Evolutionary conservation across 768 basidiomycete genomes (phyloP), one percentile per base, ranked within the genome.

Genomic region (Phylloporus sp.): DNA sequence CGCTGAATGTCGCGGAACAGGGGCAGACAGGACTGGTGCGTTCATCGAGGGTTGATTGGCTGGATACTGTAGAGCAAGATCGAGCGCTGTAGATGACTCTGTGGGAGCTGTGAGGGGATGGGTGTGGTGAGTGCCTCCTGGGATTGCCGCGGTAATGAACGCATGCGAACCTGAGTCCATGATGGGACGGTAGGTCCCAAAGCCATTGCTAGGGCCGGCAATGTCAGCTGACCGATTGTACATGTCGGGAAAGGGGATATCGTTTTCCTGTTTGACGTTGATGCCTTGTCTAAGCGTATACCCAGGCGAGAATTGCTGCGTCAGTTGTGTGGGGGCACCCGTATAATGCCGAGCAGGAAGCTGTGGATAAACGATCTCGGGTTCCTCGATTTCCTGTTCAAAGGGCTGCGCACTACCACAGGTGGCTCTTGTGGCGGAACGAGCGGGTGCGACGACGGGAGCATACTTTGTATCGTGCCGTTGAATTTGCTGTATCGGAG

Each of bases 1-100:
- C 0, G 60, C 44, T 31, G 64, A 64, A 55, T 66, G 65, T 40
- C 65, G 60, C 18, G 65, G 66, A 46, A 66, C 58, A 46, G 65
- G 65, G 35, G 65, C 65, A 21, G 65, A 59, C 18, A 68, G 35
- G 18, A 54, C 49, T 3, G 65, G 62, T 10, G 49, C 33, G 9
- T 31, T 57, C 59, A 64, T 57, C 36, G 64, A 22, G 9, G 48
- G 3, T 17, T 57, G 54, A 33, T 56, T 57, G 18, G 43, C 17
- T 17, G 55, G 51, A 27, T 64, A 66, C 36, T 59, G 66, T 4
- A 66, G 18, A 7, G 50, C 44, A 18, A 64, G 21, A 52, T 62
- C 56, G n/a, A 66, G 53, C 17, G 57, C n/a, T 2, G 53, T 23
- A 3, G 55, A 41, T 2, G 59, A 32, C n/a, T 64, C 59, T 11